A percentile compares a stretch with the other conserved stretches of the same genome.
These are phyloP conservation scores for Grifola frondosa DNA, from an alignment of 1,284 basidiomycete species.

Conservation along the genomic window DNA sequence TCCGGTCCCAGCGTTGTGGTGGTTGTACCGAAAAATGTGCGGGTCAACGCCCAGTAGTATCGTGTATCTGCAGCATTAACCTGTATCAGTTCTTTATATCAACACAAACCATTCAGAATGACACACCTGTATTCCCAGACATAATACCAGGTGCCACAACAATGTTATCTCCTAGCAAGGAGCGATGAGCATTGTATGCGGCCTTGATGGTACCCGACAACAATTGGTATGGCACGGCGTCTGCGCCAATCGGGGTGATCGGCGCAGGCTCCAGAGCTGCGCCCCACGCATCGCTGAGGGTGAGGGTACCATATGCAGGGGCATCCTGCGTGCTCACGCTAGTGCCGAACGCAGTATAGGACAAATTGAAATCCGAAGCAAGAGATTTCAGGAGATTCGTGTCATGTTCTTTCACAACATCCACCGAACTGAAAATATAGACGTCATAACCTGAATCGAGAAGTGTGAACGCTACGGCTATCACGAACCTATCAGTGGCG, in stretches of 20 bases:
- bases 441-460: constrained; percentile 15
- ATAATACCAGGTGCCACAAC: constrained; percentile 51
- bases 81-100: too few relatives aligned
- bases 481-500: constrained; percentile 42
- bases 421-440: constrained; percentile 40
- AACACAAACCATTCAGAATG: too few relatives aligned
- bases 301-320: constrained; percentile 38
- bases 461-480: too few relatives aligned
- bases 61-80: constrained; percentile 37
- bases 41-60: constrained; percentile 48
- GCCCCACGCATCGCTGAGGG: constrained; percentile 43
- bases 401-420: constrained; percentile 42
- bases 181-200: constrained; percentile 39
- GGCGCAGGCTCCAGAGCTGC: constrained; percentile 55
- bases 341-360: constrained; percentile 45
- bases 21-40: constrained; percentile 52
- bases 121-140: constrained; percentile 45
- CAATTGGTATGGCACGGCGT: constrained; percentile 46
- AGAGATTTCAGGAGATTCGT: constrained; percentile 40
- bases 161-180: constrained; percentile 27
- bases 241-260: constrained; percentile 44
- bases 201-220: constrained; percentile 52
- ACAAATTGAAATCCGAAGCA: constrained; percentile 45
- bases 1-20: constrained; percentile 35
- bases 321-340: constrained; percentile 25